These are phyloP conservation scores for Nigrograna mackinnonii DNA, from an alignment of 2,329 filamentous ascomycete species.

Conservation along the genomic window DNA sequence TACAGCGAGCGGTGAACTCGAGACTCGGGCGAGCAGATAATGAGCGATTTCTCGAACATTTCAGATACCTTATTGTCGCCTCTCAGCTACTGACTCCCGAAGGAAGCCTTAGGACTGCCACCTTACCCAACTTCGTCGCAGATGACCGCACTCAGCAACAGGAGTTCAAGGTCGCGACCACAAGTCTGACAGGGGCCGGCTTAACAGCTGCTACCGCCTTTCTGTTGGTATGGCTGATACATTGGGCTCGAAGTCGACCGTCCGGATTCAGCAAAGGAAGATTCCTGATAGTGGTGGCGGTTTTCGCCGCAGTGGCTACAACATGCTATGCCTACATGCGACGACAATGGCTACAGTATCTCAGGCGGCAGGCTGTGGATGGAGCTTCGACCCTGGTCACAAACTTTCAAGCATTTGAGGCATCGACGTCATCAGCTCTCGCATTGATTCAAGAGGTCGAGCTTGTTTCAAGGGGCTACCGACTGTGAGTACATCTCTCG, in stretches of 20 bases:
- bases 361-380: conserved; percentile 73
- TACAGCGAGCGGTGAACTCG: conserved; percentile 70
- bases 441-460: conserved; percentile 94
- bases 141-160: conserved; percentile 25
- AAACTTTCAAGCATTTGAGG: conserved; percentile 80
- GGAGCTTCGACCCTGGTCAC: conserved; percentile 71
- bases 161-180: conserved; percentile 47
- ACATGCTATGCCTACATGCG: conserved; percentile 73
- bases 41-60: conserved; percentile 84
- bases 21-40: conserved; percentile 78
- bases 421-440: conserved; percentile 73
- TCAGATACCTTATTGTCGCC: conserved; percentile 89
- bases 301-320: conserved; percentile 58
- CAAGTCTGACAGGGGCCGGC: conserved; percentile 67
- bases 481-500: conserved; percentile 62
- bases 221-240: conserved; percentile 66
- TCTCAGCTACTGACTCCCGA: conserved; percentile 81
- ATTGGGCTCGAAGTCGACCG: conserved; percentile 66
- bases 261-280: conserved; percentile 60
- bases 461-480: conserved; percentile 86
- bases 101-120: conserved; percentile 39
- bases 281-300: conserved; percentile 47
- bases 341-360: conserved; percentile 79
- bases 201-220: conserved; percentile 67
- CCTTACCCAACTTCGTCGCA: conserved; percentile 28